These are phyloP conservation scores for Nitzschia putrida DNA, from an alignment of 108 stramenopile genomes.

Conservation along the genomic window DNA sequence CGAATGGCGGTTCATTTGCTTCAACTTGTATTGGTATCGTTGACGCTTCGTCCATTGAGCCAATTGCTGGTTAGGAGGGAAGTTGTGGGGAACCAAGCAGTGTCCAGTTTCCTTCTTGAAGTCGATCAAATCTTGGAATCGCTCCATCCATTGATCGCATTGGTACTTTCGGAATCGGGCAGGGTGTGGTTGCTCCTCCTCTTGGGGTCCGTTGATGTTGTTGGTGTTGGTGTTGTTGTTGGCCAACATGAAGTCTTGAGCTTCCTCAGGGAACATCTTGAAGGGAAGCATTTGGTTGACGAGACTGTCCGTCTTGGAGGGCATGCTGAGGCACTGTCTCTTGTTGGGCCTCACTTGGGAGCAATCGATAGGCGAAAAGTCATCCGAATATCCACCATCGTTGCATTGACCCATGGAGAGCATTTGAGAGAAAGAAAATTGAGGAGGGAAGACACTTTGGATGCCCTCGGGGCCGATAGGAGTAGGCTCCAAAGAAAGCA, in stretches of 20 bases:
- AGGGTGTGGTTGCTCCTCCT: background rate
- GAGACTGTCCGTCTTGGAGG: background rate
- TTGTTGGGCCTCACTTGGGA: background rate
- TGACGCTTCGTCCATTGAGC: constrained; percentile 46
- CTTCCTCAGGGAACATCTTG: background rate
- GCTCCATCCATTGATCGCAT: constrained; percentile 22
- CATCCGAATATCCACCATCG: background rate
- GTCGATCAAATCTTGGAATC: constrained; percentile 24
- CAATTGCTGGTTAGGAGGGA: constrained; percentile 33
- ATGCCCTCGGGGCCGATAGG: constrained; percentile 6
- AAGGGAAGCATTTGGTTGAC: background rate
- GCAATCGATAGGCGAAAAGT: background rate
- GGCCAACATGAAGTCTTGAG: background rate
- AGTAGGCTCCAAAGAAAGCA: constrained; percentile 5
- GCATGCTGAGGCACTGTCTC: background rate
- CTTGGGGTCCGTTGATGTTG: background rate
- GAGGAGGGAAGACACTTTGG: background rate
- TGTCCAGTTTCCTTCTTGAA: constrained; percentile 42
- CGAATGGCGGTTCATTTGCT: constrained; percentile 24
- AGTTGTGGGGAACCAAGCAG: constrained; percentile 48
- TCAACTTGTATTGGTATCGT: constrained; percentile 45
- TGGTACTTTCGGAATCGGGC: constrained; percentile 17
- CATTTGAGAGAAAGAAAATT: background rate
- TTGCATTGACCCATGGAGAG: background rate
- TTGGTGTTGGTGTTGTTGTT: background rate